These are phyloP conservation scores for Mortierella sp. DNA, from an alignment of 371 early-diverging fungal species.

Conservation along the genomic window DNA sequence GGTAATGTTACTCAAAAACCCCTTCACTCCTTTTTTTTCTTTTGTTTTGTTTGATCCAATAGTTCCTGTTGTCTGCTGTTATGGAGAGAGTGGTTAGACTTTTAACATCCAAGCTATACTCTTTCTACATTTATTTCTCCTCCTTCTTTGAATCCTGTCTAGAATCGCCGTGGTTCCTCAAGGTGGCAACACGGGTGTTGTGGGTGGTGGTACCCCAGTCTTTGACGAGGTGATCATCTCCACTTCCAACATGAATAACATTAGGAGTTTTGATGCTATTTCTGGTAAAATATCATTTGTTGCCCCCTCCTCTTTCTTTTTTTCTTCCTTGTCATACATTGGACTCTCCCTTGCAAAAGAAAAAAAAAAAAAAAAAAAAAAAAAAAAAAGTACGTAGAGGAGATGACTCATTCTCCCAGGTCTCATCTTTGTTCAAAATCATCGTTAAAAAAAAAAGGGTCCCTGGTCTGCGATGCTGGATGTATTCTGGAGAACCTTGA, in stretches of 20 bases:
- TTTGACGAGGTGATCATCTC: slow-evolving; percentile 93
- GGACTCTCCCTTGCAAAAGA: too few species aligned
- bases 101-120: too few species aligned
- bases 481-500: slow-evolving; percentile 89
- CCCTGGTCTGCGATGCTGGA: slow-evolving; percentile 88
- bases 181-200: slow-evolving; percentile 96
- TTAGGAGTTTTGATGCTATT: slow-evolving; percentile 82
- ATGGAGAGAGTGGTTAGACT: background rate
- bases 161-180: slow-evolving; percentile 95
- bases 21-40: background rate
- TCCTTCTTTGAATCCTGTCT: too few species aligned
- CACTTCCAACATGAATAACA: slow-evolving; percentile 76
- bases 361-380: too few species aligned
- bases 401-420: background rate
- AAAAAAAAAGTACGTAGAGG: too few species aligned
- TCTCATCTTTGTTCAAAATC: too few species aligned
- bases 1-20: slow-evolving; percentile 42
- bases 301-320: background rate
- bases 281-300: slow-evolving; percentile 66
- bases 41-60: background rate
- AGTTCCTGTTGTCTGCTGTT: background rate
- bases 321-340: too few species aligned
- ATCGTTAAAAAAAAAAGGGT: too few species aligned
- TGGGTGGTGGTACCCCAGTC: slow-evolving; percentile 89
- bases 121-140: too few species aligned